Conservation (phyloP, 179 eudicot genomes). For the Vitellaria paradoxa region DNA sequence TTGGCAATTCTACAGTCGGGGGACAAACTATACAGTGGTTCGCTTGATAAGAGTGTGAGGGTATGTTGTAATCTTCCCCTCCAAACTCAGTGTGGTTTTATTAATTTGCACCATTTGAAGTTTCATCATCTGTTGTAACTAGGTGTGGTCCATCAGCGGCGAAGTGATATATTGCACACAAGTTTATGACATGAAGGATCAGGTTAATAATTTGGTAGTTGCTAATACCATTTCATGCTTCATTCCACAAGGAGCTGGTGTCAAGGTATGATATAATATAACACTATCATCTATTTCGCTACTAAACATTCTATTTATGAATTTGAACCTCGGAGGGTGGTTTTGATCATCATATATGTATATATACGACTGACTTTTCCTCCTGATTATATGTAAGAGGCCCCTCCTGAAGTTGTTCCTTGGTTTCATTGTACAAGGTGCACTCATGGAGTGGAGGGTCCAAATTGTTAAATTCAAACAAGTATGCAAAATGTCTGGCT, state of each 20-base stretch:
- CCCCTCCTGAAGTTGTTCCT: background rate
- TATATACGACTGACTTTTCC: too few relatives aligned
- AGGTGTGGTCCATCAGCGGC: conserved; percentile 38
- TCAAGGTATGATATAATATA: conserved; percentile 30
- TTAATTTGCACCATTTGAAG: background rate
- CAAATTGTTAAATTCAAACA: conserved; percentile 31
- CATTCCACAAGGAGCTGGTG: conserved; percentile 49
- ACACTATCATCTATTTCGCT: background rate
- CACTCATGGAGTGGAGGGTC: conserved; percentile 49
- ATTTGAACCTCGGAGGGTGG: background rate
- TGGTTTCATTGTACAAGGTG: conserved; percentile 24
- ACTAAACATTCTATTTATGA: background rate
- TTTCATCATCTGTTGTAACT: conserved; percentile 1
- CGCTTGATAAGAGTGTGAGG: conserved; percentile 49
- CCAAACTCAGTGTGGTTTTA: background rate
- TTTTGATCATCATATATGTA: too few relatives aligned
- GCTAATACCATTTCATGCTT: conserved; percentile 39
- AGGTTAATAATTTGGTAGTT: conserved; percentile 36
- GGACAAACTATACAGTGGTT: conserved; percentile 46
- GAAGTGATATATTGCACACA: conserved; percentile 39
- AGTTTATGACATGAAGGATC: conserved; percentile 54
- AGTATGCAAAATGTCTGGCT: conserved; percentile 38
- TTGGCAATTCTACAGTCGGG: conserved; percentile 32
- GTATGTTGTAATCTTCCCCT: conserved; percentile 21
- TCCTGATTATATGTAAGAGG: background rate